Conservation (phyloP, 2,329 filamentous ascomycete species). For the Pseudogymnoascus sp. region DNA sequence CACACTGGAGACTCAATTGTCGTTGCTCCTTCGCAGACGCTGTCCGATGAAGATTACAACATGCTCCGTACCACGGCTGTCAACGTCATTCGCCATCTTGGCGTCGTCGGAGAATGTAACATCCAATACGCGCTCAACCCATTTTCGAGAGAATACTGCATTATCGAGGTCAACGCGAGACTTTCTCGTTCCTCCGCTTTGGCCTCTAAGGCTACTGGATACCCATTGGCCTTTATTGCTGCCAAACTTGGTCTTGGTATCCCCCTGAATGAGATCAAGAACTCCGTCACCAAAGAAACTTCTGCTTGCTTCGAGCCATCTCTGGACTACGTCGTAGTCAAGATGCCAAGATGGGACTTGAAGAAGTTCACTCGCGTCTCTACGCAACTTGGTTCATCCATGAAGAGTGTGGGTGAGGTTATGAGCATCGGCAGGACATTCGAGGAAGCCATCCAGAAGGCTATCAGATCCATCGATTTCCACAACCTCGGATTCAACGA, state of each 20-base stretch:
- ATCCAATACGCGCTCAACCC: slow-evolving; percentile 98
- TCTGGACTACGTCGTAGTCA: slow-evolving; percentile 94
- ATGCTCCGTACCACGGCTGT: slow-evolving; percentile 96
- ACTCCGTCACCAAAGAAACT: slow-evolving; percentile 90
- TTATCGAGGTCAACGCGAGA: slow-evolving; percentile 97
- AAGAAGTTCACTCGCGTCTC: slow-evolving; percentile 98
- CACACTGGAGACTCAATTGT: slow-evolving; percentile 98
- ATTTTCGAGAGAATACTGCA: slow-evolving; percentile 92
- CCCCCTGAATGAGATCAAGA: slow-evolving; percentile 90
- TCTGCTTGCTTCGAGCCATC: slow-evolving; percentile 98
- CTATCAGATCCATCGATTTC: slow-evolving; percentile 89
- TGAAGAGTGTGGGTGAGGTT: slow-evolving; percentile 99
- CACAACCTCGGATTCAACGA: slow-evolving; percentile 93
- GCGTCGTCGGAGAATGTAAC: slow-evolving; percentile 97
- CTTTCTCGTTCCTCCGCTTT: slow-evolving; percentile 90
- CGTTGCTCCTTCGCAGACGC: slow-evolving; percentile 90
- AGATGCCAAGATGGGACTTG: slow-evolving; percentile 97
- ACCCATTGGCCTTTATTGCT: slow-evolving; percentile 91
- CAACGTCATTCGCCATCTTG: slow-evolving; percentile 93
- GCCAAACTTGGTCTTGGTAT: slow-evolving; percentile 94
- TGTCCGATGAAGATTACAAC: slow-evolving; percentile 97
- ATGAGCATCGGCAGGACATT: slow-evolving; percentile 97
- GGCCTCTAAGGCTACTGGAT: slow-evolving; percentile 94
- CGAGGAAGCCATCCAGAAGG: slow-evolving; percentile 97
- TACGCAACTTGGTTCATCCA: slow-evolving; percentile 89